These are phyloP conservation scores for Xylaria grammica DNA, from an alignment of 495 filamentous ascomycete genomes.

Conservation along the genomic window DNA sequence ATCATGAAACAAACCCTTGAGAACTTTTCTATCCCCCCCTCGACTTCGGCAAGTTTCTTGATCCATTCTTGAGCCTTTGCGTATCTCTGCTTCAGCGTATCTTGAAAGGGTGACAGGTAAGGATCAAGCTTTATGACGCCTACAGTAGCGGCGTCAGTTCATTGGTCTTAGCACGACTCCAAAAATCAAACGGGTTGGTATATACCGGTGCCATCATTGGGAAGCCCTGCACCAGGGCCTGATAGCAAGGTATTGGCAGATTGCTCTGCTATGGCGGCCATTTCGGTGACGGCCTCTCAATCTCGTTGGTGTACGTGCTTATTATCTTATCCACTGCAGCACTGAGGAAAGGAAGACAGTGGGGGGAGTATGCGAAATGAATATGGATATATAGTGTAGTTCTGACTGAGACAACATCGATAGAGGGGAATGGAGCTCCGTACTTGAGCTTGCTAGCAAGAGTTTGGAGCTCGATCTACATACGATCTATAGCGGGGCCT, in stretches of 20 bases:
- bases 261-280: constrained; percentile 43
- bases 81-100: constrained; percentile 76
- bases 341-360: too few relatives aligned
- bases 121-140: constrained; percentile 89
- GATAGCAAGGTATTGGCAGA: constrained; percentile 46
- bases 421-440: constrained; percentile 12
- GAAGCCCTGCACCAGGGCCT: constrained; percentile 42
- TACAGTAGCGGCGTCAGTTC: constrained; percentile 43
- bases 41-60: constrained; percentile 75
- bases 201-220: constrained; percentile 56
- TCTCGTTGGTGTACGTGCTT: neutral
- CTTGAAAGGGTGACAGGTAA: constrained; percentile 85
- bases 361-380: too few relatives aligned
- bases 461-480: constrained; percentile 17
- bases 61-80: constrained; percentile 88
- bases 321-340: too few relatives aligned
- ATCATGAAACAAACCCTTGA: constrained; percentile 65
- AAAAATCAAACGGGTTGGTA: neutral
- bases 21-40: constrained; percentile 93
- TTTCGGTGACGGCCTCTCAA: constrained; percentile 26
- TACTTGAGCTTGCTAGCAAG: constrained; percentile 1
- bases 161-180: neutral
- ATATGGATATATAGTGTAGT: neutral
- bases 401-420: constrained; percentile 1
- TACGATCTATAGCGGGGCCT: constrained; percentile 16